A percentile compares a stretch with the other conserved stretches of the same genome.
These are phyloP conservation scores for Macrophomina phaseolina DNA, from an alignment of 2,329 filamentous ascomycete genomes.

Conservation along the genomic window DNA sequence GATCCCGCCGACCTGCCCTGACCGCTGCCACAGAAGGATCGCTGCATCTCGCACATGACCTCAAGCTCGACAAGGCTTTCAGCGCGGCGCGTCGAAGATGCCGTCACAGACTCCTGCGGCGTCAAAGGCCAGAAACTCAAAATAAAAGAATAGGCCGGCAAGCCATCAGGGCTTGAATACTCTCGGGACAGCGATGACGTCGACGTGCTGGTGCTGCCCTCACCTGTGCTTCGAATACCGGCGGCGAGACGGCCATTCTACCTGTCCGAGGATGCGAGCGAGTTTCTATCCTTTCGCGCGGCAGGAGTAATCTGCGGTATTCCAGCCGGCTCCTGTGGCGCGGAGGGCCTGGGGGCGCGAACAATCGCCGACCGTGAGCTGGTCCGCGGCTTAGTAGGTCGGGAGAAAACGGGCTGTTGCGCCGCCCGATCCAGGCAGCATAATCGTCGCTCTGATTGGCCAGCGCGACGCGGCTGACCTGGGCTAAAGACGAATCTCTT, in stretches of 20 bases:
- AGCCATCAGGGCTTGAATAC: no score
- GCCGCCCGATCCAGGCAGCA: neutral
- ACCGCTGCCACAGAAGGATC: neutral
- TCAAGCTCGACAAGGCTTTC: neutral
- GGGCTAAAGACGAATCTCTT: constrained; percentile 24
- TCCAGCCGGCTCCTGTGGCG: neutral
- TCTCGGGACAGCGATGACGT: no score
- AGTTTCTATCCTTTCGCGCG: no score
- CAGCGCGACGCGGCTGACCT: constrained; percentile 15
- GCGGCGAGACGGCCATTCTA: no score
- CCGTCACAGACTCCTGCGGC: neutral
- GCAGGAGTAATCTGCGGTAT: constrained; percentile 1
- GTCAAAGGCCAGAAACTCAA: no score
- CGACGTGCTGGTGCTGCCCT: no score
- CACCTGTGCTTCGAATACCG: no score
- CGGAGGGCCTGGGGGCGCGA: neutral
- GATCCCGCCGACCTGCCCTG: neutral
- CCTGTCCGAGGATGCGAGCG: no score
- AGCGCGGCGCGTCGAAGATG: neutral
- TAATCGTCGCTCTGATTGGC: constrained; percentile 22
- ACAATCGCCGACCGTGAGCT: constrained; percentile 3
- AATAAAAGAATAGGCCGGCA: no score
- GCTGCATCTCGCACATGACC: constrained; percentile 17
- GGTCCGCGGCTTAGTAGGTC: no score
- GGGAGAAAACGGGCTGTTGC: no score